Base-by-base conservation (phyloP, 176 grass and related monocot species). In the Musa schizocarpa region DNA sequence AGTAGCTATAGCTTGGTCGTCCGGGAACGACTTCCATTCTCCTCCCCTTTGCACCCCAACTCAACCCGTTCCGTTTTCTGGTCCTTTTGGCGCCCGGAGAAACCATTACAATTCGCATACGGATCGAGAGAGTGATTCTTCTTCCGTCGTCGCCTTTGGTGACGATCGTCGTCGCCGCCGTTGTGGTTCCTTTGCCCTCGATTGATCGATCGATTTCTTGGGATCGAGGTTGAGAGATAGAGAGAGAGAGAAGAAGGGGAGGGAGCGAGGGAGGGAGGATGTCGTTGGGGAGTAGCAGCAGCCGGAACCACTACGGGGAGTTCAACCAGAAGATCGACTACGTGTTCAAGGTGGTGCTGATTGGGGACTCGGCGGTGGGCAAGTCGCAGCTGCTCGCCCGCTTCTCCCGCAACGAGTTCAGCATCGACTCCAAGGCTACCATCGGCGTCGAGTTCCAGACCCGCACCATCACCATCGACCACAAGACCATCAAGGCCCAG, bases 351-450 rank as follows among this genome's bases (percentile, higher is more conserved):
- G 92, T 96, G 82, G 92, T 96, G 75, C 84, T 96, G 55, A 96
- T 96, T 80, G 92, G 92, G 1, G 87, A 96, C 84, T 96, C 92
- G 10, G 92, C 92, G 43, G 92, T 96, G 51, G 92, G 92, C 16
- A 96, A 96, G 83, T 96, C 92, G 52, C 92, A 96, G 92, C 92
- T 96, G 80, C 84, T 96, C 43, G 89, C 92, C 11, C 87, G 92
- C n/a, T 96, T 96, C 87, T 82, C 87, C 53, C 92, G 89, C 87
- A 87, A 92, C 85, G 92, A 96, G 89, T 96, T 96, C 87, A 89
- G 78, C 79, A 78, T 96, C 82, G 92, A 96, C 76, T 96, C 92
- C 48, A 96, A 96, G 79, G 89, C 92, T 78, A 96, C 92, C 81
- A 96, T 92, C 58, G 92, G 89, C n/a, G 92, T 96, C 29, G 89